Evolutionary conservation across 75 land plant genomes (phyloP), one percentile per base, ranked within the genome.

Genomic region (Pinus tabuliformis): DNA sequence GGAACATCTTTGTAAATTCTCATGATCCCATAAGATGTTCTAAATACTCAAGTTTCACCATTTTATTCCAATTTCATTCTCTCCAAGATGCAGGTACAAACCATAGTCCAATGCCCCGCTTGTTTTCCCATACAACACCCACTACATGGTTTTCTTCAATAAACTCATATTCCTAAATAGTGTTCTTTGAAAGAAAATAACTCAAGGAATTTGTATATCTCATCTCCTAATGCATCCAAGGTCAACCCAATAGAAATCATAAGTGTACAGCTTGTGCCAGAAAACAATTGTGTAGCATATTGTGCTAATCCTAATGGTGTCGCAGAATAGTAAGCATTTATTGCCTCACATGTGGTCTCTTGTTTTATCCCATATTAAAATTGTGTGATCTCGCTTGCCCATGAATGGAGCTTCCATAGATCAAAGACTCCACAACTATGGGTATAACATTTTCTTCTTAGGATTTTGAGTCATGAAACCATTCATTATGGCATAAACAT

Each of bases 341-440:
- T 83, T 0, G 99, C 95, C 77, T 97, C 98, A 58, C 98, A 89
- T 0, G 98, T 94, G 84, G 93, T 95, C 90, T 97, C 98, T 73
- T 97, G 98, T 77, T 97, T 94, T 73, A 95, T 72, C 6, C 99
- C 98, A 75, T 97, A 98, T 11, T 84, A 88, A 59, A 94, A 97
- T 61, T 94, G 93, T 4, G 91, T 91, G 59, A 94, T 58, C 30
- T 98, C 95, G 3, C 93, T 88, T 33, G 95, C 98, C 99, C 99
- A 97, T n/a, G 99, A 97, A 74, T 97, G 98, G 78, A 97, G 62
- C 78, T 89, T 86, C 87, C 90, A 97, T 39, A 84, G 57, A 65
- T 97, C 99, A 57, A 97, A 97, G 73, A 26, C 86, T 81, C 70
- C 99, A 82, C 76, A 94, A 75, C 37, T 91, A 77, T 2, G 99